phyloP scores from a whole-genome alignment of 2,329 filamentous ascomycete species.

The Paracoccidioides lutzii region DNA sequence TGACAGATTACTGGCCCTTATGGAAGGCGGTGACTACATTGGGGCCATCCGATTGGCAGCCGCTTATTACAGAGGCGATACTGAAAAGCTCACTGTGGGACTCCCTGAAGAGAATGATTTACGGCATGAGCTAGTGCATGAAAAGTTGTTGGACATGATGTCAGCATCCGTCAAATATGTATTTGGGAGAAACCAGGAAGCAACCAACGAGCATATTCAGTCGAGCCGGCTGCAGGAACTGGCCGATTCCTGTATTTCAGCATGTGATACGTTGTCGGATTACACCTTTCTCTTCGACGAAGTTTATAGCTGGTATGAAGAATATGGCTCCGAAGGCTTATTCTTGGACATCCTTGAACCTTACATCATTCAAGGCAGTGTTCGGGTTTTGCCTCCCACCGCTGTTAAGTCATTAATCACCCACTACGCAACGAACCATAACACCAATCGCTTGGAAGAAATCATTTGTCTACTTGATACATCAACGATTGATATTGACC shows the following conservation, averaged over 20 bases:
- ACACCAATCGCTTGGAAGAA: conserved; percentile 72
- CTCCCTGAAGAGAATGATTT: conserved; percentile 68
- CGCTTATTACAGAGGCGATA: conserved; percentile 77
- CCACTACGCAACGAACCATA: conserved; percentile 64
- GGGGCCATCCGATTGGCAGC: conserved; percentile 81
- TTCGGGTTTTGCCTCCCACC: conserved; percentile 63
- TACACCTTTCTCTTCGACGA: conserved; percentile 80
- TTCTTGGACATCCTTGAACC: conserved; percentile 84
- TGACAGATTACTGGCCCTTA: conserved; percentile 78
- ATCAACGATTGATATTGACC: conserved; percentile 80
- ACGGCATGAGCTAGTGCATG: conserved; percentile 69
- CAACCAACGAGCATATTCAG: conserved; percentile 38
- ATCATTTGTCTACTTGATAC: conserved; percentile 91
- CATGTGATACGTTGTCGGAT: conserved; percentile 65
- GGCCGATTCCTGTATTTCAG: conserved; percentile 68
- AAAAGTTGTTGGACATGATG: conserved; percentile 88
- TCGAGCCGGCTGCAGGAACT: conserved; percentile 59
- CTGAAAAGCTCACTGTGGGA: conserved; percentile 90
- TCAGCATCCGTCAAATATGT: conserved; percentile 80
- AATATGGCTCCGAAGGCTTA: conserved; percentile 55
- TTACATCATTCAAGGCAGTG: conserved; percentile 66
- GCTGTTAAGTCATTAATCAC: conserved; percentile 77
- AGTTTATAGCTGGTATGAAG: conserved; percentile 81
- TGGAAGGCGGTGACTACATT: conserved; percentile 95
- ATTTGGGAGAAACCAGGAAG: conserved; percentile 52